Base-by-base conservation (phyloP, 495 filamentous ascomycete genomes). In the Podospora sp. region DNA sequence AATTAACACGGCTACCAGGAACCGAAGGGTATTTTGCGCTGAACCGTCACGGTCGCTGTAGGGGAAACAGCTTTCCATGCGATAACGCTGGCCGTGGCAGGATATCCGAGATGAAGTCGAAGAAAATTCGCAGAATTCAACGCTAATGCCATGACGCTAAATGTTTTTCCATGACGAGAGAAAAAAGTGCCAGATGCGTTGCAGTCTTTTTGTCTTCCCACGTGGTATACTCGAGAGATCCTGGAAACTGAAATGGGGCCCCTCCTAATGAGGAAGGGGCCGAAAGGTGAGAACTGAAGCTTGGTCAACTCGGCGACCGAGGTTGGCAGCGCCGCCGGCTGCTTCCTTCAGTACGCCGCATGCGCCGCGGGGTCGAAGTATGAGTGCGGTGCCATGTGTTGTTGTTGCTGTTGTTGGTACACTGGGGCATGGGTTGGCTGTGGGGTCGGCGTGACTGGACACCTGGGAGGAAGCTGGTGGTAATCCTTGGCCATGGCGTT, bases 401-500 rank as follows among this genome's bases (percentile, higher is more conserved):
- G 72, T 68, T 68, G 68, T 60, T 77, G 71, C 50, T 74, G 72
- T 68, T 66, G 66, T 60, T 69, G 65, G 27, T 73, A 69, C 22
- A 65, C 33, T 60, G 51, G 68, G 16, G 60, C 63, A 65, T 75
- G 71, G 62, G 58, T 66, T 56, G 74, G 60, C 55, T 79, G 81
- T 25, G 83, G 82, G 1, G 82, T 85, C 27, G 85, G 83, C 6
- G 84, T 87, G 27, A 86, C 81, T 0, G 85, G 84, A 67, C 84
- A 83, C 36, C 83, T 78, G 40, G 80, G 80, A 55, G 82, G 81
- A 25, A 73, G 72, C 27, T 77, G 77, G 50, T 83, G 81, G 60
- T 80, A 46, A 4, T 46, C 82, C 70, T 84, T 81, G 65, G 78
- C 79, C 57, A 76, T 75, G 35, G 78, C 78, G 52, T 71, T 65